Evolutionary conservation across 371 early-diverging fungal species (phyloP).

Genomic region (Saksenaea vasiformis): DNA sequence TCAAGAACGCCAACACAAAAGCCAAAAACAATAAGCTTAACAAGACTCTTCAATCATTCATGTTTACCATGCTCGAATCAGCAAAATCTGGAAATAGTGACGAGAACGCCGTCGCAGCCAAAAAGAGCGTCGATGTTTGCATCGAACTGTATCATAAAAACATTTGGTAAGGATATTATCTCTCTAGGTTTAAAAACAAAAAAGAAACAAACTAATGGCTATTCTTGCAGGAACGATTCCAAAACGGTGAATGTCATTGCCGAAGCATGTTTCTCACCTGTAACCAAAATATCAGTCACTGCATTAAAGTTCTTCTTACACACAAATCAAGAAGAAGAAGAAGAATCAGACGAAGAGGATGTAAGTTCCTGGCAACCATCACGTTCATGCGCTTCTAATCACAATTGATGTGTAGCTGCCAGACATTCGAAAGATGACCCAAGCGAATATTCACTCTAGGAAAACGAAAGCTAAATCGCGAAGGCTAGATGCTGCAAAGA

Average conservation of each 20-base stretch:
- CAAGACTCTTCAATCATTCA: constrained; percentile 92
- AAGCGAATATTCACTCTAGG: constrained; percentile 74
- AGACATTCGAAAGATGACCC: constrained; percentile 77
- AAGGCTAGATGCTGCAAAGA: constrained; percentile 73
- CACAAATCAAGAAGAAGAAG: constrained; percentile 72
- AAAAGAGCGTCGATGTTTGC: constrained; percentile 93
- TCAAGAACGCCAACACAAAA: constrained; percentile 88
- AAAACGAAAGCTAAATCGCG: constrained; percentile 80
- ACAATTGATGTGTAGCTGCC: constrained; percentile 25
- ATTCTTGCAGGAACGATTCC: constrained; percentile 73
- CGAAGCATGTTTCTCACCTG: constrained; percentile 91
- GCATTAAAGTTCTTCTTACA: constrained; percentile 95
- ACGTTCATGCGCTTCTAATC: background rate
- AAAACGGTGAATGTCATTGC: constrained; percentile 98
- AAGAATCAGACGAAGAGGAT: constrained; percentile 65
- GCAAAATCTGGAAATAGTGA: constrained; percentile 55
- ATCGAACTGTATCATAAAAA: constrained; percentile 94
- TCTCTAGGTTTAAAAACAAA: too few species aligned
- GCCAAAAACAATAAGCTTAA: constrained; percentile 95
- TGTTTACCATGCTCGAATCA: constrained; percentile 88
- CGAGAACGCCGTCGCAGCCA: constrained; percentile 87
- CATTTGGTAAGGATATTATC: constrained; percentile 69
- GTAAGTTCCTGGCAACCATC: constrained; percentile 4
- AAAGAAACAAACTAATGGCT: background rate
- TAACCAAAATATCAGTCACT: constrained; percentile 86